Evolutionary conservation across 2,329 filamentous ascomycete genomes (phyloP).

Genomic region (Thyridium curvatum): DNA sequence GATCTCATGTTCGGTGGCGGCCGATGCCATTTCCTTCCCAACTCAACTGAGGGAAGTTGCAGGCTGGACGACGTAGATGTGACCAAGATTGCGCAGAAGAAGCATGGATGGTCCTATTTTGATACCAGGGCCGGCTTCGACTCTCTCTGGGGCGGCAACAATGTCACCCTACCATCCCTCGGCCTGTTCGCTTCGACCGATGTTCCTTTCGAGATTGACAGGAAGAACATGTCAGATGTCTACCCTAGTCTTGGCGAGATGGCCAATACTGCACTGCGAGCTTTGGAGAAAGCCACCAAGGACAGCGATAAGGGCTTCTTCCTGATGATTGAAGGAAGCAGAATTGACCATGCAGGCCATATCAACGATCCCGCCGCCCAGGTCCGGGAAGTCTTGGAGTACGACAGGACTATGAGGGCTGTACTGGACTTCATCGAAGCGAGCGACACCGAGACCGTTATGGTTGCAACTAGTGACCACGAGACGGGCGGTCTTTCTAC

Average conservation of each 20-base stretch:
- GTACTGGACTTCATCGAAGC: conserved; percentile 80
- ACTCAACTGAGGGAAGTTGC: conserved; percentile 74
- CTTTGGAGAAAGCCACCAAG: conserved; percentile 73
- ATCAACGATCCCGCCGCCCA: conserved; percentile 78
- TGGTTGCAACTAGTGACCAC: conserved; percentile 91
- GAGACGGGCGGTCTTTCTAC: conserved; percentile 87
- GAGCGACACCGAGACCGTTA: conserved; percentile 66
- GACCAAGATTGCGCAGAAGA: conserved; percentile 63
- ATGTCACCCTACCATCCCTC: conserved; percentile 70
- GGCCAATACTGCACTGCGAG: conserved; percentile 73
- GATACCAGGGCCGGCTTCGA: conserved; percentile 70
- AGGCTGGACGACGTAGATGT: conserved; percentile 74
- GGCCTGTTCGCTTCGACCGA: conserved; percentile 79
- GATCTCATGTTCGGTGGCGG: conserved; percentile 93
- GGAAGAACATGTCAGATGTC: conserved; percentile 66
- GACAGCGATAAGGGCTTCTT: conserved; percentile 92
- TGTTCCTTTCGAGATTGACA: conserved; percentile 91
- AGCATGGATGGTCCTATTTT: conserved; percentile 75
- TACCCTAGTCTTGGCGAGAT: conserved; percentile 93
- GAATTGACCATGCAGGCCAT: conserved; percentile 93
- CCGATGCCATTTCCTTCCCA: conserved; percentile 86
- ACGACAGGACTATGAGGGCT: conserved; percentile 76
- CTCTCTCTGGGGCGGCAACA: conserved; percentile 58
- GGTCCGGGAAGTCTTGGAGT: conserved; percentile 89
- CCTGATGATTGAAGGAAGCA: conserved; percentile 94